Conservation (phyloP, 2,329 filamentous ascomycete genomes). For the Elsinoe ampelina region DNA sequence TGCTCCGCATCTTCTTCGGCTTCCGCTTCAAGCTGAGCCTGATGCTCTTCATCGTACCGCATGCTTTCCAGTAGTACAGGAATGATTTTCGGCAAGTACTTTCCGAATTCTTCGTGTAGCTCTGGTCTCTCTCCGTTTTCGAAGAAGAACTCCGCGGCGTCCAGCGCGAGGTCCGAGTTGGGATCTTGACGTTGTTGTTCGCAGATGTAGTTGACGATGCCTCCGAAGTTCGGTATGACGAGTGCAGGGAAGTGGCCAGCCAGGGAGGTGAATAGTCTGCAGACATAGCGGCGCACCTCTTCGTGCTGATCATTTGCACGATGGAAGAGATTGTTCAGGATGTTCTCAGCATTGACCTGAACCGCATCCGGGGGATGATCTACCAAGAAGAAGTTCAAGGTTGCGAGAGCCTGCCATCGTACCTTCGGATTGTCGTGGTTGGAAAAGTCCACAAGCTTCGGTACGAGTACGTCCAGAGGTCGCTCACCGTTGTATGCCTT, state of each 20-base stretch:
- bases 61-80: constrained; percentile 88
- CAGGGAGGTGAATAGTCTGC: constrained; percentile 82
- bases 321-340: constrained; percentile 74
- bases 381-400: constrained; percentile 86
- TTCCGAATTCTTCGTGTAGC: constrained; percentile 65
- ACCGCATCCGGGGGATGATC: constrained; percentile 64
- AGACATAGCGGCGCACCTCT: constrained; percentile 86
- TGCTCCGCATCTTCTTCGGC: constrained; percentile 75
- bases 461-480: constrained; percentile 79
- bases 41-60: constrained; percentile 93
- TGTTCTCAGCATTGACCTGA: constrained; percentile 66
- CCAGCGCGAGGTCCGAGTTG: constrained; percentile 81
- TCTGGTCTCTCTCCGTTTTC: constrained; percentile 80
- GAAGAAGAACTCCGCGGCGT: constrained; percentile 96
- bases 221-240: constrained; percentile 76
- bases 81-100: constrained; percentile 74
- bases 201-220: constrained; percentile 87
- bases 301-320: constrained; percentile 66
- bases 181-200: constrained; percentile 72
- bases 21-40: constrained; percentile 71
- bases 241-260: constrained; percentile 87
- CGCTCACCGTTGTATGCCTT: constrained; percentile 80
- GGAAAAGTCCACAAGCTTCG: constrained; percentile 82
- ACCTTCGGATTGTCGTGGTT: constrained; percentile 67
- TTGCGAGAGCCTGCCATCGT: constrained; percentile 66